Base-by-base conservation (phyloP, 345 rosid species). In the Dipteronia sinensis region DNA sequence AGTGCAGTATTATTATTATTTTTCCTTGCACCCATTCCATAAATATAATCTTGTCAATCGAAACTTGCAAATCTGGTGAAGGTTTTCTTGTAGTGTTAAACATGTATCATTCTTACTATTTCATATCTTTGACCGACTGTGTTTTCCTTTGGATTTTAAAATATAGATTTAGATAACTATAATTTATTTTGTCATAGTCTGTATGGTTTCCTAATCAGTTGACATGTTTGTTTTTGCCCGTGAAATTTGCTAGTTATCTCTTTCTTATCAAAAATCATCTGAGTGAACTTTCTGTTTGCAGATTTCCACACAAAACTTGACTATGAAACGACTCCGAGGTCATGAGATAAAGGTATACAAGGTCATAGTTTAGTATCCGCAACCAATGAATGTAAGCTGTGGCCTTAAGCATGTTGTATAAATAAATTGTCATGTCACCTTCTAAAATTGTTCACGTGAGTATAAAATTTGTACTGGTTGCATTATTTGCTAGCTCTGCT, bases 311-410 rank as follows among this genome's bases (percentile, higher is more conserved):
- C 98, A 93, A 79, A 92, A 95, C 83, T 87, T 95, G 82, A 93
- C 87, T 44, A 91, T 93, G 94, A 93, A 91, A 82, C 94, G 94
- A 75, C 89, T 95, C 55, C 88, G 83, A 75, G 99, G 98, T 59
- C 77, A 91, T 80, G 99, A 93, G 80, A 93, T 95, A 83, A 92
- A 88, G 99, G 99, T 95, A 88, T 63, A 40, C 44, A 6, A 0
- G 34, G 22, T 27, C 4, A 10, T 23, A 31, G 29, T 31, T 27
- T n/a, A 27, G 12, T 16, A 12, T 13, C 59, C 64, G 22, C 65
- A 69, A 40, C n/a, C 7, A 59, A 65, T 34, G 47, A 51, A 46
- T 59, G 13, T 34, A 55, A 19, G 15, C 49, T 70, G 22, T 29
- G n/a, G 46, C 10, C 46, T 55, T 6, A 58, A 58, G 63, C 11